These are phyloP conservation scores for Tylopilus sp. DNA, from an alignment of 768 basidiomycete species.

Conservation along the genomic window DNA sequence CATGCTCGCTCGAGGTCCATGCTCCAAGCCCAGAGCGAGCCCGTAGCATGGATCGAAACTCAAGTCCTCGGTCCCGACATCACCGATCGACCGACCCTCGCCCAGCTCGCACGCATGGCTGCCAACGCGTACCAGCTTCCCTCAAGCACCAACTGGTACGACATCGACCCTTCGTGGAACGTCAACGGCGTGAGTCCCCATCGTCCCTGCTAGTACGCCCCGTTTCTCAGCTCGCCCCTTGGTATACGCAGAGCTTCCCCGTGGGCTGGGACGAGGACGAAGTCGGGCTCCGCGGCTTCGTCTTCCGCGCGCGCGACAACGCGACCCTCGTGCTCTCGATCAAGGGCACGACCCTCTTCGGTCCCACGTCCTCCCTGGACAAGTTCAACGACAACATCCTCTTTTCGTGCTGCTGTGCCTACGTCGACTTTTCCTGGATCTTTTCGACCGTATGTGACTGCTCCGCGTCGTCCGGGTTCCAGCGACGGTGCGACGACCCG, in stretches of 20 bases:
- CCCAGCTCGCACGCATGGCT: constrained; percentile 81
- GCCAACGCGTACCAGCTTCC: constrained; percentile 86
- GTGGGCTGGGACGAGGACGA: constrained; percentile 68
- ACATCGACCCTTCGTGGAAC: constrained; percentile 75
- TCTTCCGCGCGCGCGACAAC: constrained; percentile 77
- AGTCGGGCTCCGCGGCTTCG: constrained; percentile 87
- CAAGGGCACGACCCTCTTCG: constrained; percentile 84
- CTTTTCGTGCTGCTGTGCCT: constrained; percentile 93
- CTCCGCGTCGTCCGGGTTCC: constrained; percentile 46
- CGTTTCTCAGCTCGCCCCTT: too few species aligned
- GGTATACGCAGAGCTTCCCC: constrained; percentile 73
- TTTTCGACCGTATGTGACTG: constrained; percentile 88
- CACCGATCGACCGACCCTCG: constrained; percentile 72
- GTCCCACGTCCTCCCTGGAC: constrained; percentile 86
- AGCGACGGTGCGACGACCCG: constrained; percentile 70
- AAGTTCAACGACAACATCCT: constrained; percentile 90
- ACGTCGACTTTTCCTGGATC: constrained; percentile 83
- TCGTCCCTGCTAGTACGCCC: constrained; percentile 1
- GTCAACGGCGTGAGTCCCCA: constrained; percentile 37
- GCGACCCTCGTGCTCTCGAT: constrained; percentile 83
- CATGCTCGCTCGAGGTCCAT: constrained; percentile 53
- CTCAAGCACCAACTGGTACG: constrained; percentile 74
- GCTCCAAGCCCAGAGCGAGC: constrained; percentile 44
- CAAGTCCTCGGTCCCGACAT: constrained; percentile 74
- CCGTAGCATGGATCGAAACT: constrained; percentile 63